These are phyloP conservation scores for Stephanodiscus triporus DNA, from an alignment of 108 stramenopile genomes.

Conservation along the genomic window DNA sequence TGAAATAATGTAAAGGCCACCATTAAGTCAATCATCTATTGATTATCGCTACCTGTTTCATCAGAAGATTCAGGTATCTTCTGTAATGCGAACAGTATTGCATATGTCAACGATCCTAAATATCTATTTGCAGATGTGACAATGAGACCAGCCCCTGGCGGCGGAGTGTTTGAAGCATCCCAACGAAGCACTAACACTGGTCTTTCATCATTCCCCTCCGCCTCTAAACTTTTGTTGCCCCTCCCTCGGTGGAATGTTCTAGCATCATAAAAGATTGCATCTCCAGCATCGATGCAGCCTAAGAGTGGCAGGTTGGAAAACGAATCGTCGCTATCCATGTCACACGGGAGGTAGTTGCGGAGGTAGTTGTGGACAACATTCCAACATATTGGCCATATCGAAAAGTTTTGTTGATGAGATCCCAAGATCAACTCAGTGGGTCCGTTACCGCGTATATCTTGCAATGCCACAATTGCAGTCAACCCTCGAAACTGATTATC, in stretches of 20 bases:
- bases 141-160: constrained; percentile 40
- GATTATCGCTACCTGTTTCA: background rate
- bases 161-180: constrained; percentile 37
- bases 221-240: constrained; percentile 6
- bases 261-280: constrained; percentile 38
- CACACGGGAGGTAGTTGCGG: background rate
- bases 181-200: constrained; percentile 44
- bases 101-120: constrained; percentile 27
- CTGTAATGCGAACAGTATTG: constrained; percentile 14
- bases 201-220: constrained; percentile 2
- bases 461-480: constrained; percentile 44
- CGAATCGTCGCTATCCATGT: background rate
- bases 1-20: no score
- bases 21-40: background rate
- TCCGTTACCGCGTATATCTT: constrained; percentile 38
- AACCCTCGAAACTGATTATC: constrained; percentile 37
- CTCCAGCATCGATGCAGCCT: constrained; percentile 37
- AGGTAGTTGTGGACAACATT: constrained; percentile 2
- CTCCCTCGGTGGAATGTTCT: constrained; percentile 46
- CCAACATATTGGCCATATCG: constrained; percentile 14
- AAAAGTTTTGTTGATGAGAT: constrained; percentile 24
- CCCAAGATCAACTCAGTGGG: constrained; percentile 40
- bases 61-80: constrained; percentile 1
- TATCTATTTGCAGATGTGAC: constrained; percentile 29
- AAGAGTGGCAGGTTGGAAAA: constrained; percentile 9